Evolutionary conservation across 2,329 filamentous ascomycete genomes (phyloP).

Genomic region (Ophiostoma quercus): DNA sequence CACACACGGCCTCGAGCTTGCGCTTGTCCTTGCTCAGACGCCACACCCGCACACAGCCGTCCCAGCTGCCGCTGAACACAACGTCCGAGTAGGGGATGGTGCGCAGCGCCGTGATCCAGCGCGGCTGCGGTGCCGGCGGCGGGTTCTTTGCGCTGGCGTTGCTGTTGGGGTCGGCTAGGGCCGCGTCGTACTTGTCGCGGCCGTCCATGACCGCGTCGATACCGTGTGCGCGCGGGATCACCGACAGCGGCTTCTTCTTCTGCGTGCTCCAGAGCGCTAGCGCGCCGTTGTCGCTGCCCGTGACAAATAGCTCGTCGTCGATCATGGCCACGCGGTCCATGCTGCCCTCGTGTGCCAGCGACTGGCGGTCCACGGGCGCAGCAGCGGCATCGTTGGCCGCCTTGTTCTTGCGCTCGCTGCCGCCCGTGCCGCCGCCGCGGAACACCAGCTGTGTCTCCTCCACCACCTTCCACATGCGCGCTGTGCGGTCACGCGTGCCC

Average conservation of each 20-base stretch:
- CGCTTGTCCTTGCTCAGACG: constrained; percentile 76
- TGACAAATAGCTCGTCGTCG: constrained; percentile 83
- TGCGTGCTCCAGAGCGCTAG: constrained; percentile 81
- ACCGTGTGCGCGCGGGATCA: constrained; percentile 76
- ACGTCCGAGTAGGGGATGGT: constrained; percentile 87
- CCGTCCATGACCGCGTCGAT: constrained; percentile 66
- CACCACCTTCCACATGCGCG: constrained; percentile 89
- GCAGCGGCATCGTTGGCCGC: constrained; percentile 39
- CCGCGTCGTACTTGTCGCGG: constrained; percentile 41
- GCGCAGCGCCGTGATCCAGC: constrained; percentile 85
- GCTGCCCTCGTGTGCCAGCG: constrained; percentile 63
- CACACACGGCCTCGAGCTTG: constrained; percentile 66
- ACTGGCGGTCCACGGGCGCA: constrained; percentile 19
- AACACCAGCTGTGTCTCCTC: constrained; percentile 96
- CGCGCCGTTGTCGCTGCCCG: constrained; percentile 84
- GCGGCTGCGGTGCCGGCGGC: constrained; percentile 61
- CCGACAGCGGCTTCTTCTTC: constrained; percentile 91
- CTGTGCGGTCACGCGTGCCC: constrained; percentile 84
- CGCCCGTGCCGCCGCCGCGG: constrained; percentile 65
- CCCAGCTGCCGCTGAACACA: constrained; percentile 90
- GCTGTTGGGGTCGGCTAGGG: constrained; percentile 52
- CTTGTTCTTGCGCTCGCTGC: constrained; percentile 29
- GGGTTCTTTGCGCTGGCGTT: constrained; percentile 70
- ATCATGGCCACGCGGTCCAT: constrained; percentile 90
- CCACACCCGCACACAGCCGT: constrained; percentile 83